Percentiles rank a stretch among this genome's conserved stretches.
Evolutionary conservation across 2,329 filamentous ascomycete genomes (phyloP).

Genomic region (Madurella mycetomatis): DNA sequence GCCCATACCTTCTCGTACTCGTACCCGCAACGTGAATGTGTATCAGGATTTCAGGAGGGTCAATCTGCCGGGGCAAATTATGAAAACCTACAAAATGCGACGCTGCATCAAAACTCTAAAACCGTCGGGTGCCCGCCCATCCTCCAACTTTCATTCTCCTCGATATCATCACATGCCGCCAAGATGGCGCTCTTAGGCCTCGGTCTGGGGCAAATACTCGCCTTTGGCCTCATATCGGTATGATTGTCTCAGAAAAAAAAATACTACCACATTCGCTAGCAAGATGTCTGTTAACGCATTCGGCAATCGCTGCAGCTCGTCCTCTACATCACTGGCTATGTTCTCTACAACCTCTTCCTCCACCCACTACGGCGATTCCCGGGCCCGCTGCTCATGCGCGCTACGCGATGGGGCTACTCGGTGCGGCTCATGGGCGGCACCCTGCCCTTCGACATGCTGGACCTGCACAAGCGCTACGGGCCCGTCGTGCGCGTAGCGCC

Average conservation of each 20-base stretch:
- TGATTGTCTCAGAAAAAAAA: neutral
- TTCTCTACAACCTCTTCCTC: constrained; percentile 32
- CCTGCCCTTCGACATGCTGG: constrained; percentile 28
- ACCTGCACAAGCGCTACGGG: constrained; percentile 39
- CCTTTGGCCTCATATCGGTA: neutral
- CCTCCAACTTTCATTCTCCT: neutral
- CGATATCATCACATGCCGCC: neutral
- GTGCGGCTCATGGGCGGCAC: constrained; percentile 22
- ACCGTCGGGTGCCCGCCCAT: neutral
- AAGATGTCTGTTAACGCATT: neutral
- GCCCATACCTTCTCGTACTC: neutral
- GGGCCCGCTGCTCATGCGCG: constrained; percentile 28
- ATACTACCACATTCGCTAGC: neutral
- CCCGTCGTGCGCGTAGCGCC: constrained; percentile 44
- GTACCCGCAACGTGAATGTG: neutral
- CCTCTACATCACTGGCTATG: constrained; percentile 13
- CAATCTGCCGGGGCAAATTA: too few relatives aligned
- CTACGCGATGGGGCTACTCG: constrained; percentile 18
- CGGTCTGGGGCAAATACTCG: neutral
- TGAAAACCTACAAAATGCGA: neutral
- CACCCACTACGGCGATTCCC: constrained; percentile 33
- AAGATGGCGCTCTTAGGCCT: constrained; percentile 8
- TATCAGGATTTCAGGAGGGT: too few relatives aligned
- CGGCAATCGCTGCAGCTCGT: neutral
- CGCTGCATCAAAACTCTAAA: neutral